phyloP scores from a whole-genome alignment of 1,284 basidiomycete species.

The Kalmanozyma brasiliensis region DNA sequence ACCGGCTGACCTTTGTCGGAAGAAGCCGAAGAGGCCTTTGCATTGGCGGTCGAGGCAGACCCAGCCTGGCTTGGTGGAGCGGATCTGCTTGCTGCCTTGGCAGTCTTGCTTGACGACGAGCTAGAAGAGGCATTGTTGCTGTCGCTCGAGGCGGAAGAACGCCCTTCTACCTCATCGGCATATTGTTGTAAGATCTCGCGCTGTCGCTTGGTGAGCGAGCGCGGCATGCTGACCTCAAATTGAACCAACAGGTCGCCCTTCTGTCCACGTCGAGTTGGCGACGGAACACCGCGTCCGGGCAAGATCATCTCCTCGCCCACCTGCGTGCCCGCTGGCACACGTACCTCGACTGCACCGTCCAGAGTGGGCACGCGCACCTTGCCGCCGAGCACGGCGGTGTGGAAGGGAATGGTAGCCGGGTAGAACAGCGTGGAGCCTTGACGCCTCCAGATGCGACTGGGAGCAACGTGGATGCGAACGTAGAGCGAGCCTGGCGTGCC shows the following conservation, averaged over 20 bases:
- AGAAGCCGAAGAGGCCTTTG: slow-evolving; percentile 16
- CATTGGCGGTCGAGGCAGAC: not conserved
- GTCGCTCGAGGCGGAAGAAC: slow-evolving; percentile 14
- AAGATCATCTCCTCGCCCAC: slow-evolving; percentile 96
- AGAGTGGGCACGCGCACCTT: slow-evolving; percentile 91
- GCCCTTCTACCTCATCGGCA: slow-evolving; percentile 77
- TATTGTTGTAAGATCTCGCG: slow-evolving; percentile 87
- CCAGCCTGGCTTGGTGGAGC: slow-evolving; percentile 1
- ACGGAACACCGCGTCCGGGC: slow-evolving; percentile 84
- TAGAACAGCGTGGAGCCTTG: slow-evolving; percentile 94
- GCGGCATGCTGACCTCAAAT: slow-evolving; percentile 87
- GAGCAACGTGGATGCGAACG: slow-evolving; percentile 84
- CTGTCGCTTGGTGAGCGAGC: slow-evolving; percentile 85
- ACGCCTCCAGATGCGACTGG: slow-evolving; percentile 86
- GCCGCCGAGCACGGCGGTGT: slow-evolving; percentile 90
- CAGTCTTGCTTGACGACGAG: slow-evolving; percentile 13
- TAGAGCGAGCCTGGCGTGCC: slow-evolving; percentile 84
- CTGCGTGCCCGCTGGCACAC: slow-evolving; percentile 91
- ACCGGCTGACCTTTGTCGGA: slow-evolving; percentile 10
- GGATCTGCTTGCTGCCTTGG: slow-evolving; percentile 8
- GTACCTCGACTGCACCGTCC: slow-evolving; percentile 94
- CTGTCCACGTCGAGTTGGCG: slow-evolving; percentile 70
- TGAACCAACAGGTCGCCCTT: slow-evolving; percentile 91
- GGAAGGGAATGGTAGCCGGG: slow-evolving; percentile 88
- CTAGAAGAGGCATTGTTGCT: slow-evolving; percentile 4